These are phyloP conservation scores for Xylaria polymorpha DNA, from an alignment of 2,329 filamentous ascomycete genomes.

Conservation along the genomic window DNA sequence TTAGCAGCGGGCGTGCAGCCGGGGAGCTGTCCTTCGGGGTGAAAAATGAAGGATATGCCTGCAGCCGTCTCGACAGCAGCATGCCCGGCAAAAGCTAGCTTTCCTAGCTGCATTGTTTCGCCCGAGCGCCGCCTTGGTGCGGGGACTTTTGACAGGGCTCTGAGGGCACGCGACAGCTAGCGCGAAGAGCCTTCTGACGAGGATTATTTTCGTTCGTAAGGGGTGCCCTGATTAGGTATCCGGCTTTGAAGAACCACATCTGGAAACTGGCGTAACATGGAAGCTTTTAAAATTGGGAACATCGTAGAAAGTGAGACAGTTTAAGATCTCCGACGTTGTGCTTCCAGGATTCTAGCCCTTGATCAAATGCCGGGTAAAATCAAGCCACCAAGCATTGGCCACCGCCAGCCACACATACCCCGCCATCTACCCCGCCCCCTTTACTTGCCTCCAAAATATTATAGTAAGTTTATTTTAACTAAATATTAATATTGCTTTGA, in stretches of 20 bases:
- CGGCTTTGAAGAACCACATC: neutral
- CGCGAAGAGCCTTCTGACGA: neutral
- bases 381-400: no score
- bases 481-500: no score
- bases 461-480: no score
- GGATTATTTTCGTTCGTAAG: neutral
- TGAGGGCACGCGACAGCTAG: neutral
- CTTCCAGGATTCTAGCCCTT: neutral
- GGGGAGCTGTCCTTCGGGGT: constrained; percentile 57
- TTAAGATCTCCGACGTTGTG: neutral
- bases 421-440: no score
- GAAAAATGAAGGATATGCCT: constrained; percentile 59
- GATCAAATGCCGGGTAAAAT: no score
- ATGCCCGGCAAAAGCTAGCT: constrained; percentile 55
- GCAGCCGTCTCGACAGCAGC: constrained; percentile 56
- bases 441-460: no score
- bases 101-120: constrained; percentile 38
- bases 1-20: constrained; percentile 54
- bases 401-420: no score
- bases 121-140: neutral
- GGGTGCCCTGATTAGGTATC: no score
- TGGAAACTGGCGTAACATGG: neutral
- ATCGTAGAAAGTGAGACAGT: neutral
- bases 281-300: neutral
- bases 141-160: neutral